Evolutionary conservation across 2,329 filamentous ascomycete species (phyloP).

Genomic region (Sphaceloma murrayae): DNA sequence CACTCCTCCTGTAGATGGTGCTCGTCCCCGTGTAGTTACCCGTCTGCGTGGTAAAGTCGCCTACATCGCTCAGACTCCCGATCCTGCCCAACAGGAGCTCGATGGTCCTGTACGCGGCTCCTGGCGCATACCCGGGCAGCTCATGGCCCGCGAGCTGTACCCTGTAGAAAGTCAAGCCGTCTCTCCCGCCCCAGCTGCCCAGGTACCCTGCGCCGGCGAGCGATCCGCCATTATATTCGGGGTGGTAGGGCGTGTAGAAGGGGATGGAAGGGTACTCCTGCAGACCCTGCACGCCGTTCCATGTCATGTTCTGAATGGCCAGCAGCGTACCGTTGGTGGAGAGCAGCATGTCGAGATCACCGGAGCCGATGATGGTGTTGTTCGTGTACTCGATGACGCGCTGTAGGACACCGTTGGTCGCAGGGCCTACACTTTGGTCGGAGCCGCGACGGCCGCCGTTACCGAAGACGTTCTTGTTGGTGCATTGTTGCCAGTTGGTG

Average conservation of each 20-base stretch:
- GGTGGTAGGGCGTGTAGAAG: constrained; percentile 38
- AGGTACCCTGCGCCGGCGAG: constrained; percentile 34
- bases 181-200: constrained; percentile 35
- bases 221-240: constrained; percentile 32
- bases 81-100: constrained; percentile 68
- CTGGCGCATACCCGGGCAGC: constrained; percentile 36
- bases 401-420: constrained; percentile 31
- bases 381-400: constrained; percentile 44
- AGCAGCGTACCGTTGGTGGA: constrained; percentile 44
- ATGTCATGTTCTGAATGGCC: constrained; percentile 46
- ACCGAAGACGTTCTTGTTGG: constrained; percentile 31
- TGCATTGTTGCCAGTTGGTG: constrained; percentile 24
- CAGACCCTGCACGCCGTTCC: constrained; percentile 42
- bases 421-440: constrained; percentile 34
- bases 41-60: constrained; percentile 30
- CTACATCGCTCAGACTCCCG: constrained; percentile 39
- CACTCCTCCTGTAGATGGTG: neutral
- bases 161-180: constrained; percentile 39
- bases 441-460: constrained; percentile 19
- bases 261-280: constrained; percentile 32
- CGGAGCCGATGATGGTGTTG: constrained; percentile 42
- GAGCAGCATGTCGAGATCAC: constrained; percentile 42
- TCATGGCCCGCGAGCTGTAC: constrained; percentile 36
- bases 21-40: constrained; percentile 23
- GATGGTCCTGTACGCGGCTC: constrained; percentile 60